Conservation (phyloP, 129 eudicot genomes). For the Calendula officinalis region DNA sequence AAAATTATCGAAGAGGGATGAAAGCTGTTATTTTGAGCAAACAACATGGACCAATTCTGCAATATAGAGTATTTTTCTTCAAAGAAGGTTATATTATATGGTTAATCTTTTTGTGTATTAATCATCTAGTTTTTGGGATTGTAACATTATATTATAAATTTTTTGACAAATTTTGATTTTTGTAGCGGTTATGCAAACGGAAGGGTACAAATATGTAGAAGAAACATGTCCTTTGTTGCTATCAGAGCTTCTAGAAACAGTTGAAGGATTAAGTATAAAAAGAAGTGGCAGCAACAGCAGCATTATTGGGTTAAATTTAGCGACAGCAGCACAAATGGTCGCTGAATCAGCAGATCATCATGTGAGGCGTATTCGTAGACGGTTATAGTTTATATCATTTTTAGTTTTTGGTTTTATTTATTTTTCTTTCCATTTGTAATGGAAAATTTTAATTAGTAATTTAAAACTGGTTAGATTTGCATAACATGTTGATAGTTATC, state of each 20-base stretch:
- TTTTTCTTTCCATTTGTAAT: neutral
- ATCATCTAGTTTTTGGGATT: neutral
- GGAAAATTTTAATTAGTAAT: slow-evolving; percentile 17
- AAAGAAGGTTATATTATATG: too few species aligned
- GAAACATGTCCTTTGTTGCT: slow-evolving; percentile 68
- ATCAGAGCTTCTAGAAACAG: slow-evolving; percentile 72
- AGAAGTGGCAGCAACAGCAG: slow-evolving; percentile 88
- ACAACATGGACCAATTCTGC: too few species aligned
- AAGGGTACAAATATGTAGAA: slow-evolving; percentile 80
- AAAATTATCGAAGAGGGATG: too few species aligned
- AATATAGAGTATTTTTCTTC: too few species aligned
- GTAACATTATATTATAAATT: neutral
- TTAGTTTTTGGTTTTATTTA: neutral
- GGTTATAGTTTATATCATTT: slow-evolving; percentile 26
- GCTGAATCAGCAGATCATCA: slow-evolving; percentile 52
- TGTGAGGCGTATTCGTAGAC: slow-evolving; percentile 48
- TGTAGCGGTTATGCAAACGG: slow-evolving; percentile 82
- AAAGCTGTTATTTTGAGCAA: too few species aligned
- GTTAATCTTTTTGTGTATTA: too few species aligned
- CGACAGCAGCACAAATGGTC: slow-evolving; percentile 29
- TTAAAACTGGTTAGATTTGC: slow-evolving; percentile 17
- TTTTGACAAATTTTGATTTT: neutral
- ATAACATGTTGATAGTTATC: slow-evolving; percentile 20
- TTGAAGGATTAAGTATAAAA: slow-evolving; percentile 63
- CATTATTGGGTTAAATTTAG: slow-evolving; percentile 52